phyloP scores from a whole-genome alignment of 139 green algal species.

The Zygnema circumcarinatum region DNA sequence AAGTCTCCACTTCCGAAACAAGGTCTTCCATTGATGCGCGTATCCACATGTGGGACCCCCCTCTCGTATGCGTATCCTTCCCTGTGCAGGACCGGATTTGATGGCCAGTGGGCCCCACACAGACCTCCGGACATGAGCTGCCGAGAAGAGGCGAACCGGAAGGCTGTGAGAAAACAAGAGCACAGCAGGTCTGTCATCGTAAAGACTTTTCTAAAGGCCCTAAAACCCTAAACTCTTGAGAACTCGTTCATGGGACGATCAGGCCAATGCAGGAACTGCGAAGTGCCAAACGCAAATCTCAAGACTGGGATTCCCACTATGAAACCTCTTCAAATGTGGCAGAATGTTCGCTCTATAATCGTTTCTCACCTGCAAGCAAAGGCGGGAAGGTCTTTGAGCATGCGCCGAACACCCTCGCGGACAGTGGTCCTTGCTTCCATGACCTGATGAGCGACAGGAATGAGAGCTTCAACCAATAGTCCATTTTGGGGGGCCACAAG shows the following conservation, averaged over 20 bases:
- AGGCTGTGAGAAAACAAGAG: too few species aligned
- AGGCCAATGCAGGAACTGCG: too few species aligned
- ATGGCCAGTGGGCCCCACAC: background rate
- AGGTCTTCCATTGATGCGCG: conserved; percentile 10
- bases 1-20: conserved; percentile 27
- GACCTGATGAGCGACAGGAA: background rate
- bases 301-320: too few species aligned
- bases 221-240: too few species aligned
- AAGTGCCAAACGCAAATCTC: too few species aligned
- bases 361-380: conserved; percentile 1
- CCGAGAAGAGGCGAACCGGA: too few species aligned
- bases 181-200: too few species aligned
- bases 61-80: background rate
- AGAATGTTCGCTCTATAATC: too few species aligned
- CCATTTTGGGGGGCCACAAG: background rate
- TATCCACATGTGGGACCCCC: conserved; percentile 41
- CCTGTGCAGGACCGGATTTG: conserved; percentile 21
- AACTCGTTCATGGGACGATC: too few species aligned
- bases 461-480: background rate
- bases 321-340: too few species aligned
- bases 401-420: background rate
- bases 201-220: too few species aligned
- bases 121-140: conserved; percentile 14
- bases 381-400: background rate
- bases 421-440: background rate